These are phyloP conservation scores for Zygosaccharomyces bisporus DNA, from an alignment of 805 yeast genomes.

Conservation along the genomic window DNA sequence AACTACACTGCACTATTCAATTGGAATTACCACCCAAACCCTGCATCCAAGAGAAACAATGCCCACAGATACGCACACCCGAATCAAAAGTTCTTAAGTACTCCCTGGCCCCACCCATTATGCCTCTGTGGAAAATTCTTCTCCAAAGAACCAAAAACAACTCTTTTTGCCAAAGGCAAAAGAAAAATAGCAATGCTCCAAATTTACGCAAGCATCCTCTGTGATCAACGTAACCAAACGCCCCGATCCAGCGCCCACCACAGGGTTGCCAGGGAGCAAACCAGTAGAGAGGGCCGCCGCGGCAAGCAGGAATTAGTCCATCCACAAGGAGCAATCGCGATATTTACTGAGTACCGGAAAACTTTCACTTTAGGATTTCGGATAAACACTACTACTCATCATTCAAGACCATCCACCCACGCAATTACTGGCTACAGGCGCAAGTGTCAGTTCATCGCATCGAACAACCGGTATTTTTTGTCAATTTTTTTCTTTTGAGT, in stretches of 20 bases:
- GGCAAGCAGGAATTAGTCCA: background rate
- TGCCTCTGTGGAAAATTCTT: background rate
- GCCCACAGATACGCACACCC: background rate
- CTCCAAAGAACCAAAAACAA: conserved; percentile 1
- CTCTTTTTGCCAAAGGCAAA: background rate
- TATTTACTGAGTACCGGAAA: background rate
- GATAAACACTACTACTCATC: background rate
- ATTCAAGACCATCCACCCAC: background rate
- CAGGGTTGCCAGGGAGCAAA: too few species aligned
- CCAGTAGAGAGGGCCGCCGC: too few species aligned
- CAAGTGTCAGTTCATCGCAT: conserved; percentile 1
- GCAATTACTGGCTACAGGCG: background rate
- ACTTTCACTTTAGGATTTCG: background rate
- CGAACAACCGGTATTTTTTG: background rate
- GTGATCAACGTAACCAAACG: background rate
- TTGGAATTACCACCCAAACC: background rate
- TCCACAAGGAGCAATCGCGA: conserved; percentile 2
- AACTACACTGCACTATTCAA: background rate
- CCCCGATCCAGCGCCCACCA: background rate
- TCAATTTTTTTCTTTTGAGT: conserved; percentile 1
- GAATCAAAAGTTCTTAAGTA: conserved; percentile 1
- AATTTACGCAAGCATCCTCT: conserved; percentile 4
- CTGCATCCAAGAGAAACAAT: background rate
- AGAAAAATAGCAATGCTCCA: conserved; percentile 2
- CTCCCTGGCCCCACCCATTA: background rate